Conservation (phyloP, 176 grass and related monocot genomes). For the Cenchrus purpureus region DNA sequence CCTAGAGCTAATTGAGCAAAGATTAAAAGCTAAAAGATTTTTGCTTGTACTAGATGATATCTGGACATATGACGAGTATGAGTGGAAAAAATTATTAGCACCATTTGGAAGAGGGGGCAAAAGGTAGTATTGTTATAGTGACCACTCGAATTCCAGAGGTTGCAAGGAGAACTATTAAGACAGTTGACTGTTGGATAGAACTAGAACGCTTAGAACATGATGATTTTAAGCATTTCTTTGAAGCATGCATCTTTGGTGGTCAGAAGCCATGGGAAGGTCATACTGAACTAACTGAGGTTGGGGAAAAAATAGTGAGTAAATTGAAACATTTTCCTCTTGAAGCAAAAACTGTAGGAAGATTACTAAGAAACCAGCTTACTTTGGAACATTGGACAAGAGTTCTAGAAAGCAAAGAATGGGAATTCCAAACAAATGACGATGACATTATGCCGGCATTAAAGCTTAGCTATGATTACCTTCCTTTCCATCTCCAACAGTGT, state of each 20-base stretch:
- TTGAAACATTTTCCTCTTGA: conserved; percentile 24
- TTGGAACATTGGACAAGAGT: conserved; percentile 12
- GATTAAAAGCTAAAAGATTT: neutral
- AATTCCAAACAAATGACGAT: neutral
- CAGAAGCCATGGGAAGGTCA: neutral
- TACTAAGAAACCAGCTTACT: conserved; percentile 21
- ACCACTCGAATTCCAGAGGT: no score
- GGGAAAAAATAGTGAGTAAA: neutral
- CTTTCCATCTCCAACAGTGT: conserved; percentile 31
- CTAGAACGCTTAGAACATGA: neutral
- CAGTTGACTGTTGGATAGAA: no score
- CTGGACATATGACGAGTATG: no score
- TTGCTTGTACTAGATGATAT: conserved; percentile 30
- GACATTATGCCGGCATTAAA: conserved; percentile 45
- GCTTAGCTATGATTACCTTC: conserved; percentile 36
- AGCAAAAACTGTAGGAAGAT: conserved; percentile 29
- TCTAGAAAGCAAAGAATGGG: conserved; percentile 29
- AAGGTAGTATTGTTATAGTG: no score
- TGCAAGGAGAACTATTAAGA: no score
- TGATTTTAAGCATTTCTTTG: conserved; percentile 13
- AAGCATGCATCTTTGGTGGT: neutral
- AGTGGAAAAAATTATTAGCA: no score
- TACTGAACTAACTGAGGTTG: neutral
- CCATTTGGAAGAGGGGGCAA: no score
- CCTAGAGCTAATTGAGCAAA: neutral